Conservation (phyloP, 768 basidiomycete genomes). For the Trametes gibbosa region DNA sequence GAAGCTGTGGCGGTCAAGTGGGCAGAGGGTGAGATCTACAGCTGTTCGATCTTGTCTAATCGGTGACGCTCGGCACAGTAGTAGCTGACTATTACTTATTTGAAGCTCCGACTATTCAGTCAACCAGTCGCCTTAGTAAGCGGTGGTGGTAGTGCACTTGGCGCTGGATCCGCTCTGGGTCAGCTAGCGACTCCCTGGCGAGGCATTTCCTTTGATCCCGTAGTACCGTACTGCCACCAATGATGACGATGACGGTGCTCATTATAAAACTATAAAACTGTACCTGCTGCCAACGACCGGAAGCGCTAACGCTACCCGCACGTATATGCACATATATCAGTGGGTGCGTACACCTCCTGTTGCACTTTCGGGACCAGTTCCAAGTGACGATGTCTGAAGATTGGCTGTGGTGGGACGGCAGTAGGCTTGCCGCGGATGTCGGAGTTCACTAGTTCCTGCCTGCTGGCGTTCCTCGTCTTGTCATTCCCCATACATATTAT, state of each 20-base stretch:
- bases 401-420: too few relatives aligned
- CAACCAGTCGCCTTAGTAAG: conserved; percentile 1
- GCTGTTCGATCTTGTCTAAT: conserved; percentile 21
- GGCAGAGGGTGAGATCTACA: conserved; percentile 30
- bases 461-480: too few relatives aligned
- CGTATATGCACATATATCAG: too few relatives aligned
- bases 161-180: neutral
- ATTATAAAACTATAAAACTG: neutral
- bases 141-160: neutral
- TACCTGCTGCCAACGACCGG: neutral
- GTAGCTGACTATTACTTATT: neutral
- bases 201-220: conserved; percentile 2
- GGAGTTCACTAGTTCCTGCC: too few relatives aligned
- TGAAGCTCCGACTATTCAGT: conserved; percentile 11
- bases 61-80: conserved; percentile 5
- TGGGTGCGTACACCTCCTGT: too few relatives aligned
- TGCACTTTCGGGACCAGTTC: too few relatives aligned
- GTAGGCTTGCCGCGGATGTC: too few relatives aligned
- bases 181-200: neutral
- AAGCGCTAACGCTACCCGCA: too few relatives aligned
- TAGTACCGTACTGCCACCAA: conserved; percentile 9
- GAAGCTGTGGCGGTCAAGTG: conserved; percentile 26
- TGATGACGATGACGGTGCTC: neutral
- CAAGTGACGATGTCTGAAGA: too few relatives aligned
- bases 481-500: too few relatives aligned